Conservation (phyloP, 805 yeast species). For the Sporopachydermia lactativora region DNA sequence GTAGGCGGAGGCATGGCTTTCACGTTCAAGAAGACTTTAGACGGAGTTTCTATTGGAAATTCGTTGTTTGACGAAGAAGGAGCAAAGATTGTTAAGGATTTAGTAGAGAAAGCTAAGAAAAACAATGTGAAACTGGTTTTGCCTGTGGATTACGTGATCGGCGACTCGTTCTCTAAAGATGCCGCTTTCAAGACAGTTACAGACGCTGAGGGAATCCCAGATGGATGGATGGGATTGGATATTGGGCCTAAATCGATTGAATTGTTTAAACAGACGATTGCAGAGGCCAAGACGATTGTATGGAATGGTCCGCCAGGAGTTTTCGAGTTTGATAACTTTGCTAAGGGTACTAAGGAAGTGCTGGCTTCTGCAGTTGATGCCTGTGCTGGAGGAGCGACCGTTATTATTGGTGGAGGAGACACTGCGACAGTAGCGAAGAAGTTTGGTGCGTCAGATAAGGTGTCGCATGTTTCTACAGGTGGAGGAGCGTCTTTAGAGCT, state of each 20-base stretch:
- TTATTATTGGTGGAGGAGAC: slow-evolving; percentile 96
- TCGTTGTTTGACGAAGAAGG: slow-evolving; percentile 91
- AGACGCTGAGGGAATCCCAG: slow-evolving; percentile 87
- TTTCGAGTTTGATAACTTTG: slow-evolving; percentile 88
- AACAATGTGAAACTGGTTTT: slow-evolving; percentile 86
- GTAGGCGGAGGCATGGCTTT: slow-evolving; percentile 99
- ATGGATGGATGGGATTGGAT: slow-evolving; percentile 91
- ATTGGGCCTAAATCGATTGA: slow-evolving; percentile 81
- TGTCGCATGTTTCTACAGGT: slow-evolving; percentile 98
- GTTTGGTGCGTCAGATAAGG: slow-evolving; percentile 90
- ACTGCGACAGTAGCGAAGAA: slow-evolving; percentile 99
- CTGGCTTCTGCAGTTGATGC: slow-evolving; percentile 81
- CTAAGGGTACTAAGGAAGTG: slow-evolving; percentile 82
- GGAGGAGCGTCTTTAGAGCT: slow-evolving; percentile 99
- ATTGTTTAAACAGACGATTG: slow-evolving; percentile 70
- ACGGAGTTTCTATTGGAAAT: slow-evolving; percentile 77
- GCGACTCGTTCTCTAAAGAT: slow-evolving; percentile 85
- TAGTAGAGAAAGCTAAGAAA: slow-evolving; percentile 92
- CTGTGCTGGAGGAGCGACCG: slow-evolving; percentile 76
- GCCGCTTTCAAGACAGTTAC: slow-evolving; percentile 79
- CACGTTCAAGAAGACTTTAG: slow-evolving; percentile 92
- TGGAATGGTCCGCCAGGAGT: slow-evolving; percentile 99
- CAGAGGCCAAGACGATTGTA: slow-evolving; percentile 91
- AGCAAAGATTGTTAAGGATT: slow-evolving; percentile 84
- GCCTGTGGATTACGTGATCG: slow-evolving; percentile 94